Evolutionary conservation across 2,329 filamentous ascomycete genomes (phyloP), one percentile per base, ranked within the genome.

Genomic region (Dothidotthia symphoricarpi): DNA sequence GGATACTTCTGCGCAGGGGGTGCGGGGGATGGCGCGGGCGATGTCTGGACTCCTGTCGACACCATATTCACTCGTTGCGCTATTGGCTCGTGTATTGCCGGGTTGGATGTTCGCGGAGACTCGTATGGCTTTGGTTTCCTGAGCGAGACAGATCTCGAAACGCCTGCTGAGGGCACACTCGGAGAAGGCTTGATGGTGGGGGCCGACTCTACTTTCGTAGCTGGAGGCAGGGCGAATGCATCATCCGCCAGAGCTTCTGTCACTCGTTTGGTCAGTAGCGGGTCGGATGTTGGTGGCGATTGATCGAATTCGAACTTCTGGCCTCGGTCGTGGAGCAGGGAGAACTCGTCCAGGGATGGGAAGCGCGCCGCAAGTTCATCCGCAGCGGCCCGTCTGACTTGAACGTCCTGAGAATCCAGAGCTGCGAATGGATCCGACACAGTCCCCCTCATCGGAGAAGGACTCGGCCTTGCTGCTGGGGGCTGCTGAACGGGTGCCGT

Each of bases 301-400:
- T 73, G 67, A 1, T 55, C 83, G 62, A 96, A 96, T 37, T 91
- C 83, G 55, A 96, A 96, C 43, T 88, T 90, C 44, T 80, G 71
- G 3, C 86, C 86, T 45, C 86, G 80, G 47, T 97, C 89, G 53
- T 95, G 88, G 29, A 96, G 72, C 13, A 98, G 73, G 3, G 91
- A 84, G 60, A 98, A 98, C 53, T 97, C 88, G 57, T 97, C 90
- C 16, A 98, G 74, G 5, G 88, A 90, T 0, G 93, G 93, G 53
- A 96, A 98, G 35, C 86, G 80, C 17, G 81, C 77, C 0, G 91
- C 88, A 16, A 96, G 72, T 58, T 97, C 91, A 51, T 97, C 93
- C 2, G 75, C 73, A 15, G 78, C 75, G 6, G 71, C 71, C 16
- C 70, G 65, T 39, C 73, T 57, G 4, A 71, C 66, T 56, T 50